A percentile compares a stretch with the other conserved stretches of the same genome.
Evolutionary conservation across 805 yeast species (phyloP).

Genomic region (Candida takata): DNA sequence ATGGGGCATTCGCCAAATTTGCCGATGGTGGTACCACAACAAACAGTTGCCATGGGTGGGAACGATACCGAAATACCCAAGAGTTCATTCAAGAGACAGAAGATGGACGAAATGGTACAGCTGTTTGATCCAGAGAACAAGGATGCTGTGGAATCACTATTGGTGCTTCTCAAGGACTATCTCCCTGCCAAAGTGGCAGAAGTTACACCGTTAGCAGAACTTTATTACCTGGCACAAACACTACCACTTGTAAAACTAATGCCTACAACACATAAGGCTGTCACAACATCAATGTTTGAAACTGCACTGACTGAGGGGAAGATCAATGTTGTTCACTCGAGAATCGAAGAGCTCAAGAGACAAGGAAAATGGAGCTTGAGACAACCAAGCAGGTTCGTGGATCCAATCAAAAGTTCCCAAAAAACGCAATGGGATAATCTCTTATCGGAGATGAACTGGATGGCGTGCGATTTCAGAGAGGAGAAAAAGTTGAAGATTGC

Average conservation of each 20-base stretch:
- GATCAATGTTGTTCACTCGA: conserved; percentile 78
- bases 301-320: conserved; percentile 84
- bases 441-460: conserved; percentile 76
- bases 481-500: conserved; percentile 62
- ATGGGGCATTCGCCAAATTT: too few relatives aligned
- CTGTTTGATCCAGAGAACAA: conserved; percentile 29
- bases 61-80: background rate
- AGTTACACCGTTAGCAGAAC: conserved; percentile 69
- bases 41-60: background rate
- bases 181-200: conserved; percentile 50
- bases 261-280: conserved; percentile 79
- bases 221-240: conserved; percentile 82
- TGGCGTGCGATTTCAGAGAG: conserved; percentile 72
- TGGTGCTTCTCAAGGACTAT: conserved; percentile 41
- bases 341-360: conserved; percentile 87
- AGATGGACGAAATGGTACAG: conserved; percentile 12
- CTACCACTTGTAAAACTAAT: conserved; percentile 75
- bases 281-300: conserved; percentile 80
- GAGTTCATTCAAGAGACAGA: conserved; percentile 8
- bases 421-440: conserved; percentile 64
- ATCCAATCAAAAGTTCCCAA: conserved; percentile 44
- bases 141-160: conserved; percentile 38
- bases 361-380: conserved; percentile 86
- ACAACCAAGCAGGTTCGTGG: conserved; percentile 67
- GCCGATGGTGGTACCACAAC: background rate